Evolutionary conservation across 2,329 filamentous ascomycete genomes (phyloP).

Genomic region (Aspergillus latus): DNA sequence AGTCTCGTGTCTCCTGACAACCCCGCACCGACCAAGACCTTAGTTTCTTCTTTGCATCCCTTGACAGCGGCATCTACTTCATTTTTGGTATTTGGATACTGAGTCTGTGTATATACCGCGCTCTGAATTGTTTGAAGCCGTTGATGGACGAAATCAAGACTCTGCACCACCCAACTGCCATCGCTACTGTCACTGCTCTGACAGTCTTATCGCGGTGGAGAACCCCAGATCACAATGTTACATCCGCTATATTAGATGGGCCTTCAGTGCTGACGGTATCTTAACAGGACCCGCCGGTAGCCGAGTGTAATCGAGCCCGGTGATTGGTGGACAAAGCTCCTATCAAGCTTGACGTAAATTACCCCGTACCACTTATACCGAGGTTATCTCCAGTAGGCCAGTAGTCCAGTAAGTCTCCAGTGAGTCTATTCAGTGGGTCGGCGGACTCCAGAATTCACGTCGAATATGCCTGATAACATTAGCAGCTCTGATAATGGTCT

Average conservation of each 20-base stretch:
- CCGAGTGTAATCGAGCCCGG: not conserved
- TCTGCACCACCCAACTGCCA: not conserved
- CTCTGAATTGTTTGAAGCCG: too few relatives aligned
- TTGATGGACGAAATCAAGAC: not conserved
- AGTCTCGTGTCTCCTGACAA: constrained; percentile 2
- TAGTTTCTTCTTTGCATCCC: not conserved
- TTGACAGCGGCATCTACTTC: not conserved
- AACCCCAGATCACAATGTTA: constrained; percentile 13
- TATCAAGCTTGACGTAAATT: constrained; percentile 4
- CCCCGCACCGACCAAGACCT: not conserved
- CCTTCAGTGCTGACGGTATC: not conserved
- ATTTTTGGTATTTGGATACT: not conserved
- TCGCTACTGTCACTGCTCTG: not conserved
- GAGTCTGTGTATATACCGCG: too few relatives aligned
- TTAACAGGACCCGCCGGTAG: constrained; percentile 5
- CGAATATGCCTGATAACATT: too few relatives aligned
- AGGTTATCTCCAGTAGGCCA: not conserved
- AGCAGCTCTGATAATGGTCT: too few relatives aligned
- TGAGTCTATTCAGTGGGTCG: constrained; percentile 1
- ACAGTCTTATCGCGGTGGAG: constrained; percentile 8
- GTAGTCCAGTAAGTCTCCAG: too few relatives aligned
- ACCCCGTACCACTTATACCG: not conserved
- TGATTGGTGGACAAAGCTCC: constrained; percentile 1
- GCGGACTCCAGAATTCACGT: too few relatives aligned
- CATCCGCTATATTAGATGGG: constrained; percentile 8